phyloP scores from a whole-genome alignment of 1,284 basidiomycete genomes.

The Ustilago lituana region DNA sequence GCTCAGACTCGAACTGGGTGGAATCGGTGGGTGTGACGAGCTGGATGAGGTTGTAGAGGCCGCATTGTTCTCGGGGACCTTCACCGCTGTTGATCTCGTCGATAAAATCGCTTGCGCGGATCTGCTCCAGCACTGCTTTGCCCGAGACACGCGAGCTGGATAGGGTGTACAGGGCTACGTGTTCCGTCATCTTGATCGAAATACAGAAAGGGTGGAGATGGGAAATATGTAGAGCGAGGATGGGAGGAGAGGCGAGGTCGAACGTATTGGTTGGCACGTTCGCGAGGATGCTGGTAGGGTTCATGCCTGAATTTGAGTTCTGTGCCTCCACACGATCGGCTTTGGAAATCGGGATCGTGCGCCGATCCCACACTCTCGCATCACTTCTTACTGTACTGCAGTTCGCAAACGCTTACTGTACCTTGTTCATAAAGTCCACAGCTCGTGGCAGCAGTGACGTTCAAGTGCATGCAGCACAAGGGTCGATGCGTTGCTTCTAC shows the following conservation, averaged over 20 bases:
- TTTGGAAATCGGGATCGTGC: conserved; percentile 13
- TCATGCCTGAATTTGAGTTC: conserved; percentile 5
- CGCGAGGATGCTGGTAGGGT: conserved; percentile 5
- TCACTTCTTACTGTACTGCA: too few species aligned
- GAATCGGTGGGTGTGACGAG: conserved; percentile 23
- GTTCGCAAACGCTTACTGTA: too few species aligned
- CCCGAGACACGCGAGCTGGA: conserved; percentile 17
- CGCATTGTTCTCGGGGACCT: conserved; percentile 42
- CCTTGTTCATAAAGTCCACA: too few species aligned
- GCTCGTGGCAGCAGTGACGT: too few species aligned
- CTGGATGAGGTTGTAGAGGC: conserved; percentile 49
- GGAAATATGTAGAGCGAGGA: background rate
- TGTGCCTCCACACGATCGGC: conserved; percentile 21
- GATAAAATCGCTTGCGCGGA: conserved; percentile 54
- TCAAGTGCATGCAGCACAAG: too few species aligned
- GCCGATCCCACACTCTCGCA: too few species aligned
- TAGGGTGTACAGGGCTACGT: conserved; percentile 51
- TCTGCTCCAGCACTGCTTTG: conserved; percentile 33
- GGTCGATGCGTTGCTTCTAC: too few species aligned
- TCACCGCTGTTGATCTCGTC: conserved; percentile 57
- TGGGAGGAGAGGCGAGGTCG: too few species aligned
- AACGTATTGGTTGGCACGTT: conserved; percentile 4
- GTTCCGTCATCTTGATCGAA: conserved; percentile 29
- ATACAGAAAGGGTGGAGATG: too few species aligned
- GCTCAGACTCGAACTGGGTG: conserved; percentile 9